Evolutionary conservation across 345 rosid genomes (phyloP), one percentile per base, ranked within the genome.

Genomic region (Citrus medica): DNA sequence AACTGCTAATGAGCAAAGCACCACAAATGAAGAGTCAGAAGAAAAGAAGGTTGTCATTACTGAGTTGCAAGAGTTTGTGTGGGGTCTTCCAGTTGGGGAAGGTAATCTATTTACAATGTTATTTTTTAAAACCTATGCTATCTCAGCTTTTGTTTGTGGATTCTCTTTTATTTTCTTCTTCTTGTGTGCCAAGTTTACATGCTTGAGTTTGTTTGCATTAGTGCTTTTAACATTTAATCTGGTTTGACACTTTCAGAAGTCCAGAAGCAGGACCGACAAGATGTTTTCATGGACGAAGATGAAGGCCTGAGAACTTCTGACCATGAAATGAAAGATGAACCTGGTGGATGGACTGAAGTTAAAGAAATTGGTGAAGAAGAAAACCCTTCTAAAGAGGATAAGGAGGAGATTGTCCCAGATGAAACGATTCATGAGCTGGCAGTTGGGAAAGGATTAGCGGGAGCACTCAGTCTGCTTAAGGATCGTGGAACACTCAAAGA

Each of bases 401-500:
- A 79, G 74, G 89, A 92, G 82, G 92, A 90, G 69, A 61, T 90
- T 74, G 87, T 87, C 79, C 94, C 94, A 40, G 99, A 96, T 82
- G 92, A 85, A 73, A 90, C 88, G 9, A 90, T 94, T 87, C 98
- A 92, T 79, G 98, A 94, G 84, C 90, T 86, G 82, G 87, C 94
- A 9, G 90, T 96, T 51, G 98, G 98, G 32, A 94, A 82, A 90
- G 98, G 99, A 75, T 85, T 96, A 84, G 92, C 98, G 5, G 94
- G 97, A 84, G 98, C 89, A 6, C 74, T 96, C 80, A 88, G 80
- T 87, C 91, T 92, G 80, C 94, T 94, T 25, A 89, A 93, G 83
- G 98, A 96, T 9, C 89, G 98, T 83, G 99, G 99, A 81, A 85
- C 94, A 21, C 94, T 96, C 51, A 96, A 94, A 76, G 99, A 94